These are phyloP conservation scores for Platanthera guangdongensis DNA, from an alignment of 106 monocot species.

Conservation along the genomic window DNA sequence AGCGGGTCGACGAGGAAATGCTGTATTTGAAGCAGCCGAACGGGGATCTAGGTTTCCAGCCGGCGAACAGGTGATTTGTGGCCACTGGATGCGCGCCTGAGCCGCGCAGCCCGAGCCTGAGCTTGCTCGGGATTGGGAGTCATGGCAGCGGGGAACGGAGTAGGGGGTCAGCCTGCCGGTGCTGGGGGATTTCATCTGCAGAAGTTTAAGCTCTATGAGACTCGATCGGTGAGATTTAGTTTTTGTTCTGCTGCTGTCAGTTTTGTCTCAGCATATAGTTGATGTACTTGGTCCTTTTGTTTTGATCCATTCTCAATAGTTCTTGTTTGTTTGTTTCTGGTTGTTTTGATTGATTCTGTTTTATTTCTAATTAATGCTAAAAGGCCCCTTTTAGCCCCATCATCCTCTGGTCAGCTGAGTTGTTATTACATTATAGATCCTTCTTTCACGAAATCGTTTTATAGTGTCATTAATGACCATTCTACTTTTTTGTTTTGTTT, in stretches of 20 bases:
- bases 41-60: slow-evolving; percentile 17
- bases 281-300: slow-evolving; percentile 2
- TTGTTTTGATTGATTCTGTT: background rate
- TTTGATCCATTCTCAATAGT: background rate
- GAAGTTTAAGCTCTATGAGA: slow-evolving; percentile 64
- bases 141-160: slow-evolving; percentile 13
- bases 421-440: background rate
- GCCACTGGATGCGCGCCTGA: slow-evolving; percentile 12
- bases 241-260: background rate
- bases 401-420: background rate
- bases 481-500: background rate
- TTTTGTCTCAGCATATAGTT: background rate
- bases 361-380: slow-evolving; percentile 4
- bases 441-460: background rate
- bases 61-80: slow-evolving; percentile 11
- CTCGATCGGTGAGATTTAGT: slow-evolving; percentile 45
- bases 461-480: background rate
- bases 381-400: background rate
- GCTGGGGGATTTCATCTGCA: slow-evolving; percentile 24
- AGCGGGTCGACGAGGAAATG: slow-evolving; percentile 4
- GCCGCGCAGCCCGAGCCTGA: background rate
- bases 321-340: slow-evolving; percentile 5
- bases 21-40: slow-evolving; percentile 30
- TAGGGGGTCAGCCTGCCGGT: background rate
- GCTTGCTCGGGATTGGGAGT: slow-evolving; percentile 12